Base-by-base conservation (phyloP, 768 basidiomycete species). In the Leucosporidium creatinivorum region DNA sequence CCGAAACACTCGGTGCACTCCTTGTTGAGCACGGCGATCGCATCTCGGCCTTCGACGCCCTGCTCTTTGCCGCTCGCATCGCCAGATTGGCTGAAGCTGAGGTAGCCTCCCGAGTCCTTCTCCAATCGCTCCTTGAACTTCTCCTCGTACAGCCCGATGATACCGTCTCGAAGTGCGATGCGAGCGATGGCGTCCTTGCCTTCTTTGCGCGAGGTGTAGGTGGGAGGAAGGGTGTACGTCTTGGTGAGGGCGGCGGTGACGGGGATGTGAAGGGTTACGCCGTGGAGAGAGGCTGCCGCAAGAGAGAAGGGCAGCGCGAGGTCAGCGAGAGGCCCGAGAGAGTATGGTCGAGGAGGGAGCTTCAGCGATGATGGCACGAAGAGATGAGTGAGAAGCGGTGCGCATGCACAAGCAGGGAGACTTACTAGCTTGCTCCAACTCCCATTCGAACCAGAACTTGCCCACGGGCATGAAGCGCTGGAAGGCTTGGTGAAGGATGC, bases 161-260 rank as follows among this genome's bases (percentile, higher is more conserved):
- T n/a, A 36, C 48, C 62, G 33, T 59, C 62, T 9, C 55, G 39
- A 17, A 68, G 48, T 1, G 67, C 67, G 25, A 39, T 44, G 3
- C 67, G 67, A 3, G 62, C 58, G 39, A 52, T 52, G 33, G 57
- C 44, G 57, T 63, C 62, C 28, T 63, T 60, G 8, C 62, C 62
- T 0, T 56, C 54, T 26, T 44, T 51, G 28, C 48, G 67, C 8
- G 52, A 49, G 15, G 33, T 12, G n/a, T 15, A 59, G 28, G 50
- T 33, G 5, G n/a, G 13, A 13, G 51, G 44, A 0, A 33, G 18
- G 28, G 44, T 49, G 65, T 61, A 66, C 23, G 28, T 26, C 31
- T 44, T 21, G 9, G 28, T 23, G 59, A 31, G 21, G 51, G 12
- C 1, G 9, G 28, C 13, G n/a, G 58, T 18, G 62, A 68, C 2